phyloP scores from a whole-genome alignment of 345 rosid genomes.

The Citrus australasica region DNA sequence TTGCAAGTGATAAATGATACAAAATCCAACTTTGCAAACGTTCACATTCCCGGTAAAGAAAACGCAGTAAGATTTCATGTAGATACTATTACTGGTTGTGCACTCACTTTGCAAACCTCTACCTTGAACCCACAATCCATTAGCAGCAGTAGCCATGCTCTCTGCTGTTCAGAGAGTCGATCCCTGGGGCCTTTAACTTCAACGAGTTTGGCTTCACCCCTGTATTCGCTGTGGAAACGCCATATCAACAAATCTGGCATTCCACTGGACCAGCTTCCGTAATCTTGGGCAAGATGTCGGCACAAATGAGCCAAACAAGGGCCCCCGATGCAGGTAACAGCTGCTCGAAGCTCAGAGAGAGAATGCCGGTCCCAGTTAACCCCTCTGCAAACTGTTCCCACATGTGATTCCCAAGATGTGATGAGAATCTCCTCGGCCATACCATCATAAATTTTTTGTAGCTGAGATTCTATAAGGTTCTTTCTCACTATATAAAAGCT shows the following conservation, averaged over 20 bases:
- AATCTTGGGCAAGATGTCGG: slow-evolving; percentile 71
- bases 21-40: neutral
- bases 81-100: slow-evolving; percentile 13
- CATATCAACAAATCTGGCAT: slow-evolving; percentile 91
- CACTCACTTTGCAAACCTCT: slow-evolving; percentile 82
- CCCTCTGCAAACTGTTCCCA: slow-evolving; percentile 75
- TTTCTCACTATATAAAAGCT: slow-evolving; percentile 60
- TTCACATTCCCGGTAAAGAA: neutral
- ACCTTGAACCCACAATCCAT: slow-evolving; percentile 77
- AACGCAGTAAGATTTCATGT: neutral
- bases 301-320: slow-evolving; percentile 73
- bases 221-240: slow-evolving; percentile 74
- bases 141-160: slow-evolving; percentile 79
- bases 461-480: slow-evolving; percentile 48
- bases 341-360: slow-evolving; percentile 72
- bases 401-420: slow-evolving; percentile 65
- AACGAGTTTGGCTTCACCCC: slow-evolving; percentile 93
- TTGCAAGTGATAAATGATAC: no score
- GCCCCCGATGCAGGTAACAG: slow-evolving; percentile 75
- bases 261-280: slow-evolving; percentile 90
- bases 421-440: slow-evolving; percentile 84
- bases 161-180: slow-evolving; percentile 86
- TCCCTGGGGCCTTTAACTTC: slow-evolving; percentile 91
- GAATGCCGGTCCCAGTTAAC: slow-evolving; percentile 76
- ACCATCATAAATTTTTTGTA: slow-evolving; percentile 57